Base-by-base conservation (phyloP, 495 filamentous ascomycete genomes). In the Acidiella bohemica region DNA sequence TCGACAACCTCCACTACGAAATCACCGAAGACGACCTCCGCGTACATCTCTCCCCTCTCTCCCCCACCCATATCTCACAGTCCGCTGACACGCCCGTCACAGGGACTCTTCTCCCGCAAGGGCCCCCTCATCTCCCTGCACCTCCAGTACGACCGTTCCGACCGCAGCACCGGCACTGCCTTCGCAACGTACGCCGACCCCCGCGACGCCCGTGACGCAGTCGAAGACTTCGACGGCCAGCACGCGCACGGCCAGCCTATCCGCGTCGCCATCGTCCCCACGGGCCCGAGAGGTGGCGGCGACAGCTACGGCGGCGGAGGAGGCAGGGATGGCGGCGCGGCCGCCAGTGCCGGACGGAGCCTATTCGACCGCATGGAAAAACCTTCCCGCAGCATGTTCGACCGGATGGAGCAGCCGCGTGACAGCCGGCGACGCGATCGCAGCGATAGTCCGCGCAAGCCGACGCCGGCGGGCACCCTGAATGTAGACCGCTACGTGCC, bases 1-100 rank as follows among this genome's bases (percentile, higher is more conserved):
- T 95, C 33, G 84, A 93, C 46, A 94, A 94, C 57, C 62, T 95
- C 34, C 88, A 95, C 61, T 95, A 93, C 61, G 88, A 95, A 29
- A 71, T 95, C 40, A 84, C 80, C 18, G 80, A 88, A 59, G 75
- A 74, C 21, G 88, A 95, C 54, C 72, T 95, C 35, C 70, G 83
- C 54, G 88, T 53, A 46, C 21, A 41, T 44, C 29, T 11, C 13
- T 7, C 18, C 25, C 34, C 21, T 1, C 17, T 11, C n/a, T 3
- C 24, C 26, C 16, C 9, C 26, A 32, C 25, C 16, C 19, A 27
- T 28, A 40, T 18, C 10, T 21, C 5, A 19, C 20, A 14, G 12
- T 23, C 4, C 3, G 11, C 28, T 34, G 32, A 34, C 14, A 17
- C n/a, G 21, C 19, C 21, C 4, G n/a, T 3, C 39, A 54, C 53